Evolutionary conservation across 1,284 basidiomycete genomes (phyloP).

Genomic region (Sphagnurus paluster): DNA sequence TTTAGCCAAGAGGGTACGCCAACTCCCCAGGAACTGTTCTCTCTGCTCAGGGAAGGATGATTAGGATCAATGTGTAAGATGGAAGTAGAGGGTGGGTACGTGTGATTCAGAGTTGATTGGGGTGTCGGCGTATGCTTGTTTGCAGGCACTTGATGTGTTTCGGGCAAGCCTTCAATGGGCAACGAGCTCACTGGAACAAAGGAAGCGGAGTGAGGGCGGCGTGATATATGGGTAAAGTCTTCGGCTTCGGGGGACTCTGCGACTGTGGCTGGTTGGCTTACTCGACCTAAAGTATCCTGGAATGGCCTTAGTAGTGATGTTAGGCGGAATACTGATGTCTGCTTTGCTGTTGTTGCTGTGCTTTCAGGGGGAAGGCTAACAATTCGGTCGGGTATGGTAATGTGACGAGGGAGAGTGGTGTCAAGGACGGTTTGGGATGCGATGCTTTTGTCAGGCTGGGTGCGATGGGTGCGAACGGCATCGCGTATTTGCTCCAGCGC

Average conservation of each 20-base stretch:
- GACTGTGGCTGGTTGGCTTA: conserved; percentile 29
- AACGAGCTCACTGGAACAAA: conserved; percentile 61
- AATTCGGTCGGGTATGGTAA: conserved; percentile 39
- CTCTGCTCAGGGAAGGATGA: conserved; percentile 45
- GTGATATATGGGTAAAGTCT: conserved; percentile 70
- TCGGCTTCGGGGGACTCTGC: conserved; percentile 45
- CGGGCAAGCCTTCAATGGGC: conserved; percentile 24
- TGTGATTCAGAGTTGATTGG: conserved; percentile 47
- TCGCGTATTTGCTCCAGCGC: conserved; percentile 81
- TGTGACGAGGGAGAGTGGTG: conserved; percentile 55
- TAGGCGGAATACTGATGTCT: conserved; percentile 54
- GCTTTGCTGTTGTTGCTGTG: conserved; percentile 29
- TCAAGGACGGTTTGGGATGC: conserved; percentile 57
- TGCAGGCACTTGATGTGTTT: conserved; percentile 19
- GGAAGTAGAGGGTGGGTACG: conserved; percentile 74
- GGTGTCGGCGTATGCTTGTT: conserved; percentile 27
- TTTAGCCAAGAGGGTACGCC: conserved; percentile 74
- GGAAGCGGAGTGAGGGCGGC: conserved; percentile 50
- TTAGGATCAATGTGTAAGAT: conserved; percentile 41
- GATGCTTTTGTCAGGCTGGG: conserved; percentile 33
- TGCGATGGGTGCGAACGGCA: conserved; percentile 61
- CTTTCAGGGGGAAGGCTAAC: conserved; percentile 34
- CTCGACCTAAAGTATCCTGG: conserved; percentile 47
- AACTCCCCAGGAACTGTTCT: conserved; percentile 55
- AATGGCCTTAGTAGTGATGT: conserved; percentile 65